phyloP scores from a whole-genome alignment of 805 yeast genomes.

The Schwanniomyces vanrijiae region DNA sequence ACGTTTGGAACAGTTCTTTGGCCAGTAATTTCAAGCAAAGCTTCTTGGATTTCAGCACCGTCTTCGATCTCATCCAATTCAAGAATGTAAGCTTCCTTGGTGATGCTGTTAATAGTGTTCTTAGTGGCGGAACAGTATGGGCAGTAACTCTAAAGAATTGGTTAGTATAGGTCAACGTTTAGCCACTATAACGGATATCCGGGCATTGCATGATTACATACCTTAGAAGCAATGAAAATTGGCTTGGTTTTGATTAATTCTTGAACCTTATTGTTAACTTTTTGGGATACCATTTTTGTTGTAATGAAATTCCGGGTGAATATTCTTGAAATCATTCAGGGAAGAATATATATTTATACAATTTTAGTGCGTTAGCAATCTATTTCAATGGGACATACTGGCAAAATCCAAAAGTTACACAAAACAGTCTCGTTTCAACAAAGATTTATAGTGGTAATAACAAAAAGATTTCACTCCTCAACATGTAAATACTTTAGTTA shows the following conservation, averaged over 20 bases:
- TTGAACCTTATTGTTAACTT: conserved; percentile 58
- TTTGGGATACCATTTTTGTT: conserved; percentile 57
- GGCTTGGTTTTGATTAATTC: conserved; percentile 62
- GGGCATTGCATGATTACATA: conserved; percentile 35
- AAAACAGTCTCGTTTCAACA: background rate
- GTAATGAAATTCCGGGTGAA: conserved; percentile 9
- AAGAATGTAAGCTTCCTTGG: conserved; percentile 49
- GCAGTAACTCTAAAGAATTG: conserved; percentile 31
- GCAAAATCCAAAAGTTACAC: background rate
- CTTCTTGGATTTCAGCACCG: conserved; percentile 80
- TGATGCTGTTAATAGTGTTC: conserved; percentile 39
- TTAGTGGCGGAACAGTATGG: conserved; percentile 46
- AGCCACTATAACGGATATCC: too few relatives aligned
- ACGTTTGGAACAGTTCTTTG: conserved; percentile 94
- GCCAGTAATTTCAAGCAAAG: conserved; percentile 74
- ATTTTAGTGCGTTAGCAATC: background rate
- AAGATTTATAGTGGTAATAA: too few relatives aligned
- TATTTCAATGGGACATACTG: background rate
- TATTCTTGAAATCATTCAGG: conserved; percentile 9
- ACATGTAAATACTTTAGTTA: too few relatives aligned
- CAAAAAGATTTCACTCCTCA: too few relatives aligned
- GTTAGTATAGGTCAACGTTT: conserved; percentile 17
- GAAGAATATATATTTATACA: background rate
- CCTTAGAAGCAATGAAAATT: conserved; percentile 79
- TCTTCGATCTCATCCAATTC: conserved; percentile 61